Evolutionary conservation across 1,139 yeast species (phyloP).

Genomic region (Yamadazyma friedrichii): DNA sequence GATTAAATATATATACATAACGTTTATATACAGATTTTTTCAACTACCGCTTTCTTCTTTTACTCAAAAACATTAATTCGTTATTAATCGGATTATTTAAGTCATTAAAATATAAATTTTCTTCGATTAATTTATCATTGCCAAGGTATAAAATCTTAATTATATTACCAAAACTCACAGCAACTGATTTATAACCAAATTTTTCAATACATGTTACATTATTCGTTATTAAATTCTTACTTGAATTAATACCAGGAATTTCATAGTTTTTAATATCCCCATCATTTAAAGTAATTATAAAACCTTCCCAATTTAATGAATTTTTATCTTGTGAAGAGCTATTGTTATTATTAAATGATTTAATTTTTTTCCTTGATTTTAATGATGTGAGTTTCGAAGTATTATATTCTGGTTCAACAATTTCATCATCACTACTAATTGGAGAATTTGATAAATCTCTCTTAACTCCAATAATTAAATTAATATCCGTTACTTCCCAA

Average conservation of each 20-base stretch:
- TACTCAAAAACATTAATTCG: slow-evolving; percentile 48
- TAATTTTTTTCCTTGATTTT: slow-evolving; percentile 7
- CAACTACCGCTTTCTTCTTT: slow-evolving; percentile 31
- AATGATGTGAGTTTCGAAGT: slow-evolving; percentile 8
- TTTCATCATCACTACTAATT: slow-evolving; percentile 1
- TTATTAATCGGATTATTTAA: slow-evolving; percentile 21
- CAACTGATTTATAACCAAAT: slow-evolving; percentile 77
- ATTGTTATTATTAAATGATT: background rate
- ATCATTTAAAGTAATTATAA: slow-evolving; percentile 61
- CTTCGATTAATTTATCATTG: slow-evolving; percentile 47
- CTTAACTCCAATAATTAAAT: slow-evolving; percentile 72
- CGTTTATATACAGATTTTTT: background rate
- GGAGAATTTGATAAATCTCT: slow-evolving; percentile 19
- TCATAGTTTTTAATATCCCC: slow-evolving; percentile 62
- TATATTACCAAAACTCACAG: slow-evolving; percentile 69
- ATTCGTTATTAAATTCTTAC: slow-evolving; percentile 34
- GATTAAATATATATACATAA: background rate
- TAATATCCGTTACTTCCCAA: slow-evolving; percentile 79
- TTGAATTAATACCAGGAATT: slow-evolving; percentile 40
- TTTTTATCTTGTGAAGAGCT: background rate
- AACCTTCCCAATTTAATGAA: slow-evolving; percentile 63
- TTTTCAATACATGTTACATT: slow-evolving; percentile 47
- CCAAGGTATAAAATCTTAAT: slow-evolving; percentile 75
- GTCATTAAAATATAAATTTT: slow-evolving; percentile 39
- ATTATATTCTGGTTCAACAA: slow-evolving; percentile 4